Evolutionary conservation across 2,329 filamentous ascomycete species (phyloP).

Genomic region (Apiospora sp.): DNA sequence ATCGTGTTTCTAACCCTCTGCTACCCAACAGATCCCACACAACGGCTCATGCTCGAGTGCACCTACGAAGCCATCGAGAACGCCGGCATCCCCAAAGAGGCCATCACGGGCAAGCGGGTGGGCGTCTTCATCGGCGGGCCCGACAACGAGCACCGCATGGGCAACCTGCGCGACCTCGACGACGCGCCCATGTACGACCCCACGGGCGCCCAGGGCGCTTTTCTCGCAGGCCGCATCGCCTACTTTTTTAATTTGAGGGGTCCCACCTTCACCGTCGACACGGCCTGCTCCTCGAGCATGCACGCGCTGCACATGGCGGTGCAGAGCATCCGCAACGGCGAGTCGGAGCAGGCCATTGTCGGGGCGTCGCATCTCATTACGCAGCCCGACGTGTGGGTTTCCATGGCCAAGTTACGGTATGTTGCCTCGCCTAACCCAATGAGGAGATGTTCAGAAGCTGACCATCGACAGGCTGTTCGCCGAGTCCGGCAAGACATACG

Average conservation of each 20-base stretch:
- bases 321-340: conserved; percentile 38
- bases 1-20: neutral
- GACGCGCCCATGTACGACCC: conserved; percentile 31
- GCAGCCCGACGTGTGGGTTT: conserved; percentile 36
- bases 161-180: conserved; percentile 29
- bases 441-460: too few species aligned
- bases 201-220: conserved; percentile 42
- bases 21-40: conserved; percentile 37
- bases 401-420: conserved; percentile 33
- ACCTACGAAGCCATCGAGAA: conserved; percentile 42
- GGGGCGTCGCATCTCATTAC: conserved; percentile 30
- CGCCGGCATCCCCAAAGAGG: conserved; percentile 31
- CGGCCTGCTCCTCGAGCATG: conserved; percentile 53
- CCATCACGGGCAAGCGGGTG: conserved; percentile 26
- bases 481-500: conserved; percentile 26
- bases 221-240: conserved; percentile 40
- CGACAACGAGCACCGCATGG: conserved; percentile 28
- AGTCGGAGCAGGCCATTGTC: conserved; percentile 35
- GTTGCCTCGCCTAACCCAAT: too few species aligned
- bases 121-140: conserved; percentile 30
- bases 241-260: conserved; percentile 49
- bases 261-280: conserved; percentile 53
- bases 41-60: conserved; percentile 42
- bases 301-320: conserved; percentile 44
- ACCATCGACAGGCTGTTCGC: conserved; percentile 22